These are phyloP conservation scores for Centaurea solstitialis DNA, from an alignment of 129 eudicot species.

Conservation along the genomic window DNA sequence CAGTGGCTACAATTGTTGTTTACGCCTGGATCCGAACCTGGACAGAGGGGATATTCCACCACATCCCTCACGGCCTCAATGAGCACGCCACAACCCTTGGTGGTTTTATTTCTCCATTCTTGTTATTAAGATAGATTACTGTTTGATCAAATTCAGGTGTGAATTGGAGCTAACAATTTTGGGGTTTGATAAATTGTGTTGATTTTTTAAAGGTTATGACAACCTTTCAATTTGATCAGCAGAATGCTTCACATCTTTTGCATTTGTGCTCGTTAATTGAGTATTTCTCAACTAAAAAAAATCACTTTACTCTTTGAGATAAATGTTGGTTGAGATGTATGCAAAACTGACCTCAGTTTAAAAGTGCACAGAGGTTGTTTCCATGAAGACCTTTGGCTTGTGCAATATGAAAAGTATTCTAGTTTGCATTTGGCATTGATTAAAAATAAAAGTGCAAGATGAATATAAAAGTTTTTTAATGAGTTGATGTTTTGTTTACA, in stretches of 20 bases:
- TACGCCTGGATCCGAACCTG: no score
- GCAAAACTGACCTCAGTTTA: no score
- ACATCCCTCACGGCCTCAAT: no score
- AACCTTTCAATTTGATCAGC: neutral
- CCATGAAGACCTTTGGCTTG: neutral
- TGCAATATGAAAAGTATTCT: neutral
- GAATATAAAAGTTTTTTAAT: neutral
- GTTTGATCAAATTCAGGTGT: neutral
- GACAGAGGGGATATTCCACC: no score
- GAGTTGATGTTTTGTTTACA: constrained; percentile 24
- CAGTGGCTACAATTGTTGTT: no score
- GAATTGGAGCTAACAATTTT: neutral
- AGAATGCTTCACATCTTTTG: neutral
- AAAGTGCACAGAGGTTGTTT: neutral
- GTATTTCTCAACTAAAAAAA: neutral
- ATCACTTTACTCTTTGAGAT: neutral
- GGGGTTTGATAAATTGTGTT: neutral
- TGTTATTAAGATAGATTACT: no score
- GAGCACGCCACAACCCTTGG: no score
- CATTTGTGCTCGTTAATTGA: neutral
- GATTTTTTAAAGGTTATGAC: neutral
- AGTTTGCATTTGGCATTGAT: neutral
- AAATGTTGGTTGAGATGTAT: no score
- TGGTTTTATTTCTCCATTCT: no score
- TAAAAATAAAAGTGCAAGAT: neutral